Base-by-base conservation (phyloP, 2,329 filamentous ascomycete genomes). In the Stachybotrys echinatus region DNA sequence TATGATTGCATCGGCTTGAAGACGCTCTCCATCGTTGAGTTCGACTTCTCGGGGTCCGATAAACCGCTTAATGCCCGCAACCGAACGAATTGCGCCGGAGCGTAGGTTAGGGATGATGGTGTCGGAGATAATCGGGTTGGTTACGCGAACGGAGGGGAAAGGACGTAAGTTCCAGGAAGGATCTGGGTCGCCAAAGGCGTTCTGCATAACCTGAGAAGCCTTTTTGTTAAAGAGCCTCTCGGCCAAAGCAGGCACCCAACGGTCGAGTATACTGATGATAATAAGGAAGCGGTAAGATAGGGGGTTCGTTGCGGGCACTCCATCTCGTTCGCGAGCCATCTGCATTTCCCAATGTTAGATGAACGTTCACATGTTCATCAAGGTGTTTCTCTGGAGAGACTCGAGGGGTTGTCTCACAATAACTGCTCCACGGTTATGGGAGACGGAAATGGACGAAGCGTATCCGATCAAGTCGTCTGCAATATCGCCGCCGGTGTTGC, bases 401-500 rank as follows among this genome's bases (percentile, higher is more conserved):
- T 8, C 14, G 3, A 34, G 27, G 14, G 14, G 18, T 51, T 48
- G 20, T 48, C 53, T 44, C 54, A 59, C 48, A 48, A 61, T 51
- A n/a, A 61, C 42, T 7, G 59, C 56, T 5, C 60, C 58, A 8
- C 56, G 58, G 17, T 57, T 54, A 31, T 63, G 60, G n/a, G 60
- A 52, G 17, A 62, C 51, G 7, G 52, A 55, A 12, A 63, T 49
- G 14, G 50, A 48, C 3, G 58, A 50, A 5, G 57, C 58, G 44
- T 58, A 59, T 1, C 63, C 58, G 5, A 67, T 54, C 2, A 76
- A 57, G 5, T 60, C 60, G 2, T 68, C 55, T 5, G 59, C 58
- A 2, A 62, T 53, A 46, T 67, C 65, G 19, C 56, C 57, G 4
- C 58, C 60, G 1, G 69, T 74, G 47, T 69, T 72, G n/a, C 71